phyloP scores from a whole-genome alignment of 495 filamentous ascomycete genomes.

The Aspergillus mulundensis region DNA sequence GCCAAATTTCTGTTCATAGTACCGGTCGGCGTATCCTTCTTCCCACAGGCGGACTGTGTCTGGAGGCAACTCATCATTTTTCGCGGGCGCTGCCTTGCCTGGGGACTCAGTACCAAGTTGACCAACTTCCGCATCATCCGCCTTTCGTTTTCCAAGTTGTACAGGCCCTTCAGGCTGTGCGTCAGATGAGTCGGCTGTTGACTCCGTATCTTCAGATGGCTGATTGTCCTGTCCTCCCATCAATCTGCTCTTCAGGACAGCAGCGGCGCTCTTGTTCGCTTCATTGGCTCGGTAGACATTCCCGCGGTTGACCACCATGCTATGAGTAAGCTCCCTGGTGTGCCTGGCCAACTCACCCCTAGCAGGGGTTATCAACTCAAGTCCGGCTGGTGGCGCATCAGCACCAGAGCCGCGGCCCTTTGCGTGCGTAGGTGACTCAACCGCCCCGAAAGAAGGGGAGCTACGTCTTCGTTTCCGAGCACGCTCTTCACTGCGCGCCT shows the following conservation, averaged over 20 bases:
- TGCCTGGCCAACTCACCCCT: slow-evolving; percentile 57
- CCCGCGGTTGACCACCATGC: slow-evolving; percentile 79
- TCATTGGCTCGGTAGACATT: slow-evolving; percentile 71
- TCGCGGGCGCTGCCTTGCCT: slow-evolving; percentile 37
- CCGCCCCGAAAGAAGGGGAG: slow-evolving; percentile 42
- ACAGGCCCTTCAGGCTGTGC: slow-evolving; percentile 32
- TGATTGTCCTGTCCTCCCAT: slow-evolving; percentile 41
- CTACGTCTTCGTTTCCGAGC: slow-evolving; percentile 40
- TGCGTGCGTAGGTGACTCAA: slow-evolving; percentile 27
- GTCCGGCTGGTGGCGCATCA: slow-evolving; percentile 35
- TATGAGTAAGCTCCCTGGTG: slow-evolving; percentile 67
- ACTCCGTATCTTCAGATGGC: slow-evolving; percentile 18
- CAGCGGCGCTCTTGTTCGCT: slow-evolving; percentile 93
- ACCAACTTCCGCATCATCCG: slow-evolving; percentile 57
- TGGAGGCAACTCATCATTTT: slow-evolving; percentile 57
- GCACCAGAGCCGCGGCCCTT: slow-evolving; percentile 29
- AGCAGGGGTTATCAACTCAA: slow-evolving; percentile 58
- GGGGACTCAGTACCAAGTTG: slow-evolving; percentile 55
- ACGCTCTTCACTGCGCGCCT: slow-evolving; percentile 48
- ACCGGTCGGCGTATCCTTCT: slow-evolving; percentile 87
- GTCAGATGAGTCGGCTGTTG: slow-evolving; percentile 18
- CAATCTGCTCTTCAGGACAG: slow-evolving; percentile 78
- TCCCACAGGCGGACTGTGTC: slow-evolving; percentile 95
- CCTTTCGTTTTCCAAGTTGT: slow-evolving; percentile 56
- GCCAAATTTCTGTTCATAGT: slow-evolving; percentile 97